These are phyloP conservation scores for Jamesozyma lodderae DNA, from an alignment of 805 yeast genomes.

Conservation along the genomic window DNA sequence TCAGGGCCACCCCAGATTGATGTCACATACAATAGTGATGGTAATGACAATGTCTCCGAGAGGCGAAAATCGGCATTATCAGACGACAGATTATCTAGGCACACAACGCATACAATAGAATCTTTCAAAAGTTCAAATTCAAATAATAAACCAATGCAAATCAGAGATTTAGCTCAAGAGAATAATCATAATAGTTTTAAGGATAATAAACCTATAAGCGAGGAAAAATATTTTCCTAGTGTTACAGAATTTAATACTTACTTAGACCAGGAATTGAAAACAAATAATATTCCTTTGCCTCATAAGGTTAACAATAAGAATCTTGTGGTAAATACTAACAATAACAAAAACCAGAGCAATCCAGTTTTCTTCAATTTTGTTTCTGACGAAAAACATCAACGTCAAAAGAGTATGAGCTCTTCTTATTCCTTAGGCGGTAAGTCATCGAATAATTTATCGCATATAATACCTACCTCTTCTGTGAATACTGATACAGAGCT, in stretches of 20 bases:
- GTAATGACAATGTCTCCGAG: not conserved
- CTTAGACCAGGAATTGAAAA: not conserved
- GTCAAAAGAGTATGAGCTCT: too few relatives aligned
- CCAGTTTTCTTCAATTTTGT: not conserved
- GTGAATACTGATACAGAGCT: not conserved
- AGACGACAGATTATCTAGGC: constrained; percentile 5
- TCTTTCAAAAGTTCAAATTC: constrained; percentile 2
- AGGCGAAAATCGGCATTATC: constrained; percentile 6
- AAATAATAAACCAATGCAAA: not conserved
- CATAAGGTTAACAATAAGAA: not conserved
- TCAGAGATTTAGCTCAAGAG: not conserved
- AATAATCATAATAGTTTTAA: not conserved
- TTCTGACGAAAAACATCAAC: too few relatives aligned
- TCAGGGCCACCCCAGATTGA: constrained; percentile 24
- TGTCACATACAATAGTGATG: not conserved
- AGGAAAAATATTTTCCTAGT: constrained; percentile 2
- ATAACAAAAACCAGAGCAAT: too few relatives aligned
- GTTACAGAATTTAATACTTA: not conserved
- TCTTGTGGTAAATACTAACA: too few relatives aligned
- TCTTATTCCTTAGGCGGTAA: not conserved
- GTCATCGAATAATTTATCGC: not conserved
- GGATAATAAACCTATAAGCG: not conserved
- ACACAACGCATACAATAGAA: constrained; percentile 2
- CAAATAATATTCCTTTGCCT: not conserved
- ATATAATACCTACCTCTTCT: not conserved